Base-by-base conservation (phyloP, 345 rosid species). In the Sapria himalayana region DNA sequence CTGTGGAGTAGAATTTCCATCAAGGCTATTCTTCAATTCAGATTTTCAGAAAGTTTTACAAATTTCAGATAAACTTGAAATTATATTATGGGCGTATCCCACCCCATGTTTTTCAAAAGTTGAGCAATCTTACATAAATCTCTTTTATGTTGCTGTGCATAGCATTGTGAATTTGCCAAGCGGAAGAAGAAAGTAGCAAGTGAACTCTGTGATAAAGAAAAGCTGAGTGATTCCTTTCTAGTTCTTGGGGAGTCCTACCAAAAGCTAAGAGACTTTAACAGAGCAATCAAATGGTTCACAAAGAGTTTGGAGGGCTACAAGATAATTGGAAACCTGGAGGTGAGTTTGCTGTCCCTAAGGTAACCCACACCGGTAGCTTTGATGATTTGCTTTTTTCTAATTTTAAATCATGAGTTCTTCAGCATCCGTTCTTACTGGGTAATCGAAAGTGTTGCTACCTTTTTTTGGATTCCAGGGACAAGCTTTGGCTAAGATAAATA, bases 201-300 rank as follows among this genome's bases (percentile, higher is more conserved):
- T 43, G 65, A 74, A 55, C 84, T 89, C 21, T 62, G 71, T 23
- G 95, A 89, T 70, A 82, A 74, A 66, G 93, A 73, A 63, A 82
- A 77, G 62, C 58, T 67, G 37, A 46, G 77, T 52, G 95, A 89
- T 63, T 65, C 98, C 16, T 77, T 37, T 66, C 63, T 74, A 58
- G 71, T 53, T 54, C 57, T 79, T 42, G 95, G 98, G 39, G 85
- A 89, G 54, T 82, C 98, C 22, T 82, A 89, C 58, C 72, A 63
- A 36, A 77, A 71, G 71, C 85, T 84, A 47, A 65, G 84, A 60
- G 60, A 73, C 44, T 82, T 82, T 54, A 53, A 40, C 37, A 74
- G 73, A 68, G 78, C 93, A 27, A 67, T 74, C 24, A 82, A 82
- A 69, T 82, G 93, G 84, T 59, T 58, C 58, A 46, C 29, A 23